Evolutionary conservation across 228 moss, liverwort and hornwort genomes (phyloP).

Genomic region (Sphagnum magellanicum): DNA sequence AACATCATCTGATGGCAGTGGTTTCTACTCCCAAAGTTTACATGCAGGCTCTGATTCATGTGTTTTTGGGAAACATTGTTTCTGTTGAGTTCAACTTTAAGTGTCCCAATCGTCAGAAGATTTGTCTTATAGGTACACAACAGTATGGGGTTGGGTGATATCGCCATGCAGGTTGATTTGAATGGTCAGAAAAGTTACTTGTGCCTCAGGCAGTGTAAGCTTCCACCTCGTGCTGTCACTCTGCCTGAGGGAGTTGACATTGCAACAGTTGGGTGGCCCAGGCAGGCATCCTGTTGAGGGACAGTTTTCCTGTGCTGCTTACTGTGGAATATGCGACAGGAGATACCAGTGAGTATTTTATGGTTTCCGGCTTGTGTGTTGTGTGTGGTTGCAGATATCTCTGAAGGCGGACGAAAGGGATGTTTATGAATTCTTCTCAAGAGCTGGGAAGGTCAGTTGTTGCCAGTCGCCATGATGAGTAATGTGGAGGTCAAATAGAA

Average conservation of each 20-base stretch:
- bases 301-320: too few relatives aligned
- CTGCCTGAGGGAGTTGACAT: constrained; percentile 55
- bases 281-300: too few relatives aligned
- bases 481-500: too few relatives aligned
- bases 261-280: too few relatives aligned
- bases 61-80: constrained; percentile 92
- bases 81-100: constrained; percentile 97
- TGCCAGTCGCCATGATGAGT: background rate
- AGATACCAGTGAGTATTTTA: too few relatives aligned
- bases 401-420: constrained; percentile 99
- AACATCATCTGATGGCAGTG: constrained; percentile 93
- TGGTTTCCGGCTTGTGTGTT: constrained; percentile 1
- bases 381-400: constrained; percentile 64
- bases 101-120: constrained; percentile 76
- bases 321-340: too few relatives aligned
- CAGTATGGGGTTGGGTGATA: constrained; percentile 80
- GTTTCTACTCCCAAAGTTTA: constrained; percentile 88
- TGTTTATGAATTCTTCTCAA: constrained; percentile 96
- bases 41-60: constrained; percentile 99
- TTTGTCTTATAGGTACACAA: constrained; percentile 85
- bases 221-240: constrained; percentile 89
- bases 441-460: constrained; percentile 84
- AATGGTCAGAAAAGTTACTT: constrained; percentile 92
- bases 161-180: constrained; percentile 93
- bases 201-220: constrained; percentile 99